These are phyloP conservation scores for Pachysandra terminalis DNA, from an alignment of 164 flowering plant species.

Conservation along the genomic window DNA sequence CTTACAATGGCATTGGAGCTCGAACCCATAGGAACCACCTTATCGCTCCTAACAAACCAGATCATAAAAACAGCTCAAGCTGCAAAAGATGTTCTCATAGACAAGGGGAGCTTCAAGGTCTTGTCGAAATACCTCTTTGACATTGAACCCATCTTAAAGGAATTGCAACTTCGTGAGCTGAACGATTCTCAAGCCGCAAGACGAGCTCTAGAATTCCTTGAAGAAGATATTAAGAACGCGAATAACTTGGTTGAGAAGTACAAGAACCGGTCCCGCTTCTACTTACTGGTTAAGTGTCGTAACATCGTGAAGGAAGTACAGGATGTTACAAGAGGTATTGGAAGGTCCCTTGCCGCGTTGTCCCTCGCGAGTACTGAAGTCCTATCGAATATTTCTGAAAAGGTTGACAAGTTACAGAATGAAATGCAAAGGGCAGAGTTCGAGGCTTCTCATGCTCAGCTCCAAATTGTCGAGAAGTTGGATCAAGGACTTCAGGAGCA, in stretches of 20 bases:
- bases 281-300: constrained; percentile 55
- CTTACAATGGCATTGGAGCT: constrained; percentile 32
- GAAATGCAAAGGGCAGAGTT: constrained; percentile 74
- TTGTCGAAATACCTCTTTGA: constrained; percentile 54
- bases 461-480: constrained; percentile 55
- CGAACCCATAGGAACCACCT: constrained; percentile 61
- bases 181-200: constrained; percentile 61
- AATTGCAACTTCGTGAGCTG: constrained; percentile 47
- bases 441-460: constrained; percentile 48
- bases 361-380: constrained; percentile 59
- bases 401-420: constrained; percentile 49
- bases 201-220: constrained; percentile 47
- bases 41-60: constrained; percentile 49
- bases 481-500: constrained; percentile 49
- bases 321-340: constrained; percentile 58
- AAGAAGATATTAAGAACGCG: constrained; percentile 58
- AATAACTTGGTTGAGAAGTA: constrained; percentile 59
- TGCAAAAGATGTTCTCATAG: constrained; percentile 57
- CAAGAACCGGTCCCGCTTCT: constrained; percentile 56
- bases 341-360: constrained; percentile 50
- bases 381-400: constrained; percentile 52
- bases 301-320: constrained; percentile 60
- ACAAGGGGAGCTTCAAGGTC: constrained; percentile 63
- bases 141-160: constrained; percentile 52
- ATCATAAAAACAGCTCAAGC: constrained; percentile 60